phyloP scores from a whole-genome alignment of 2,329 filamentous ascomycete genomes.

The Talaromyces pinophilus region DNA sequence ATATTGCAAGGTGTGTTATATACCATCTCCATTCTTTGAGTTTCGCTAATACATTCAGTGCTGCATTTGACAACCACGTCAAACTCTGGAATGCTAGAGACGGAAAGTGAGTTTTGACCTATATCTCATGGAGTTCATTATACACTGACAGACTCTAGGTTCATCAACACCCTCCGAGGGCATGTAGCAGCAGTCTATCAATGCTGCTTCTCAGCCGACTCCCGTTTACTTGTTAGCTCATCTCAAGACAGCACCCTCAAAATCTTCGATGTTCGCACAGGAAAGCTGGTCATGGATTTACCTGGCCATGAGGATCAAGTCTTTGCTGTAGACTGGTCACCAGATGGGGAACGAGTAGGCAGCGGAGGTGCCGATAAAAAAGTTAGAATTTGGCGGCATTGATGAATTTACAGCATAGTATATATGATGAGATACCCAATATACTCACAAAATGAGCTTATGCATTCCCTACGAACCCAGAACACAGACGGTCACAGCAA shows the following conservation, averaged over 20 bases:
- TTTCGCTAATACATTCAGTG: slow-evolving; percentile 50
- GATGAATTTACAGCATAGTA: slow-evolving; percentile 20
- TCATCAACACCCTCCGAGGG: slow-evolving; percentile 82
- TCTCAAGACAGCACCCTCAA: slow-evolving; percentile 94
- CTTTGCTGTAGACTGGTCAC: slow-evolving; percentile 92
- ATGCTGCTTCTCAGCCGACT: slow-evolving; percentile 89
- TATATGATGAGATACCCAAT: slow-evolving; percentile 19
- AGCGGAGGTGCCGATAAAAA: slow-evolving; percentile 92
- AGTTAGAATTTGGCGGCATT: slow-evolving; percentile 66
- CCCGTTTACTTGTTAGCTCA: slow-evolving; percentile 79
- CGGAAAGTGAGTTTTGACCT: slow-evolving; percentile 50
- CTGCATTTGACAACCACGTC: slow-evolving; percentile 91
- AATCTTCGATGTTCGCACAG: slow-evolving; percentile 86
- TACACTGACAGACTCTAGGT: slow-evolving; percentile 51
- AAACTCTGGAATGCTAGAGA: slow-evolving; percentile 85
- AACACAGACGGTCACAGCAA: not conserved
- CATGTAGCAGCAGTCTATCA: slow-evolving; percentile 93
- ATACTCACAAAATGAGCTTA: not conserved
- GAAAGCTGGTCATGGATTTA: slow-evolving; percentile 78
- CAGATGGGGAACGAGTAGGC: slow-evolving; percentile 82
- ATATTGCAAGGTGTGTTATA: slow-evolving; percentile 62
- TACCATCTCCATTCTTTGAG: not conserved
- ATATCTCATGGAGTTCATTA: not conserved
- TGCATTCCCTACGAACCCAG: not conserved
- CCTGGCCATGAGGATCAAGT: slow-evolving; percentile 92